These are phyloP conservation scores for Alternaria sp. DNA, from an alignment of 2,329 filamentous ascomycete genomes.

Conservation along the genomic window DNA sequence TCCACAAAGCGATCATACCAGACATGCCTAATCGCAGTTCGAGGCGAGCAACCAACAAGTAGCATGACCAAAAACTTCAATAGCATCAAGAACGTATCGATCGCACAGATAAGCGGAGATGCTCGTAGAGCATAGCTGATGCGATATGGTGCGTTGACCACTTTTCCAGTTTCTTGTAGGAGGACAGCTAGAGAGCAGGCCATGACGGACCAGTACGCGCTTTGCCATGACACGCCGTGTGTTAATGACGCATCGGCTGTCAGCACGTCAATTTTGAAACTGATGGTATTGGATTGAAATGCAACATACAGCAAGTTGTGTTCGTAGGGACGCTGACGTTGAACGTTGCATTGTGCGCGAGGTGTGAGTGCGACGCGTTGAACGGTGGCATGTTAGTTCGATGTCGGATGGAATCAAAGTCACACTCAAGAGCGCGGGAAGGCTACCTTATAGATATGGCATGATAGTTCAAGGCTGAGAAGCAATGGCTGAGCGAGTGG, in stretches of 20 bases:
- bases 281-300: too few relatives aligned
- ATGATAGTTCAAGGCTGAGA: not conserved
- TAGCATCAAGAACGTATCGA: accelerated
- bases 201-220: not conserved
- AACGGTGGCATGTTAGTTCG: not conserved
- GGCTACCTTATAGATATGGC: not conserved
- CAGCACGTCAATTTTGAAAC: too few relatives aligned
- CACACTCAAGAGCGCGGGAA: not conserved
- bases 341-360: not conserved
- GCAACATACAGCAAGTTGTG: too few relatives aligned
- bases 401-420: too few relatives aligned
- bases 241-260: too few relatives aligned
- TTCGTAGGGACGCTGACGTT: not conserved
- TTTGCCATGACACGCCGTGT: not conserved
- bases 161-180: not conserved
- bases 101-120: not conserved
- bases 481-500: not conserved
- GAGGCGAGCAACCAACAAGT: not conserved
- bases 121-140: not conserved
- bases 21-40: not conserved
- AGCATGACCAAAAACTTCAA: accelerated
- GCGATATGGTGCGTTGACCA: not conserved
- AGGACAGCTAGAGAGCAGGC: not conserved
- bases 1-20: not conserved
- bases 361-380: not conserved